phyloP scores from a whole-genome alignment of 2,329 filamentous ascomycete species.

The Harringtonia lauricola region DNA sequence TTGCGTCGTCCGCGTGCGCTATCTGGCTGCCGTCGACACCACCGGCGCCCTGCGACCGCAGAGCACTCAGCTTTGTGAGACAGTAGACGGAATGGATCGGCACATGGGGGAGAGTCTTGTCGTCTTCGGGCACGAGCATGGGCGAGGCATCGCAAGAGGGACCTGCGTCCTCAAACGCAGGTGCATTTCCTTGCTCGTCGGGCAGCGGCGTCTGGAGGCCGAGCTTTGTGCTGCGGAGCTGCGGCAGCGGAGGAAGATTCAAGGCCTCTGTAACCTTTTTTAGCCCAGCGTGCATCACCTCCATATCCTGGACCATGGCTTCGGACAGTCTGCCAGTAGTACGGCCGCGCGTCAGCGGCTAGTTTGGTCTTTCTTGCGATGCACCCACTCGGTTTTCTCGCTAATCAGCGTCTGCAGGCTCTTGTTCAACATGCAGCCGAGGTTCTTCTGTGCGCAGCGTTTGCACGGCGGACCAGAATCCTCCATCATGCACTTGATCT shows the following conservation, averaged over 20 bases:
- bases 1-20: no score
- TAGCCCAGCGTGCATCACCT: slow-evolving; percentile 5
- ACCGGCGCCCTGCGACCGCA: no score
- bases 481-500: slow-evolving; percentile 32
- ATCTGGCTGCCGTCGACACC: no score
- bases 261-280: slow-evolving; percentile 6
- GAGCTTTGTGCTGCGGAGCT: slow-evolving; percentile 1
- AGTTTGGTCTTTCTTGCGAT: not conserved
- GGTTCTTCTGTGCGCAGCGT: slow-evolving; percentile 23
- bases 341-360: no score
- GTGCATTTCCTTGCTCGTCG: no score
- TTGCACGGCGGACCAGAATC: slow-evolving; percentile 26
- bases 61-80: no score
- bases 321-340: slow-evolving; percentile 1
- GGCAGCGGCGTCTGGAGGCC: no score
- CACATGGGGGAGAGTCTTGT: slow-evolving; percentile 24
- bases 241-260: not conserved
- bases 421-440: slow-evolving; percentile 28
- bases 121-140: slow-evolving; percentile 15
- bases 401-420: slow-evolving; percentile 30
- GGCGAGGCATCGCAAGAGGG: slow-evolving; percentile 18
- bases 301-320: slow-evolving; percentile 3
- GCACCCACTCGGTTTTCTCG: slow-evolving; percentile 26
- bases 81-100: no score
- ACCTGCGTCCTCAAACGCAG: no score